These are phyloP conservation scores for Striga hermonthica DNA, from an alignment of 305 asterid genomes.

Conservation along the genomic window DNA sequence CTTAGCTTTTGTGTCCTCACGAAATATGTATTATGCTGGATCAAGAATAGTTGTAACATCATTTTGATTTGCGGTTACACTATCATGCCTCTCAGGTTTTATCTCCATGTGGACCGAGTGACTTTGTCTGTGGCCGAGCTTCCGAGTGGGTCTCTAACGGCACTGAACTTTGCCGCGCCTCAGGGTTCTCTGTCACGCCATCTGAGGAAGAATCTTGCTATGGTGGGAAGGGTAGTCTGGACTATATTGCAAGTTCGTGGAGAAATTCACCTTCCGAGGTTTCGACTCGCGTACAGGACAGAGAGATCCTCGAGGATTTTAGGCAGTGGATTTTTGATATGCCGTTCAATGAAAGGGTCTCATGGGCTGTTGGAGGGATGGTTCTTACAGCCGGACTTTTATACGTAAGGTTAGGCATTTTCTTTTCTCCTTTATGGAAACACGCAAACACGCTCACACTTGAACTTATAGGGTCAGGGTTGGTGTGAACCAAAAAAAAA, in stretches of 20 bases:
- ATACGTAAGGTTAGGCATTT: slow-evolving; percentile 55
- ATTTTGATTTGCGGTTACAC: slow-evolving; percentile 24
- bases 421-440: not conserved
- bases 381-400: slow-evolving; percentile 92
- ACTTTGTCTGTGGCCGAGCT: slow-evolving; percentile 94
- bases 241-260: slow-evolving; percentile 64
- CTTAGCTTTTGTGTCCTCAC: no score
- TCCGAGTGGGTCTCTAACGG: slow-evolving; percentile 96
- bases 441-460: not conserved
- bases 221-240: slow-evolving; percentile 80
- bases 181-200: slow-evolving; percentile 78
- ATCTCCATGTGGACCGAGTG: slow-evolving; percentile 82
- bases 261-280: slow-evolving; percentile 48
- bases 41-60: no score
- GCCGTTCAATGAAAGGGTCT: slow-evolving; percentile 63
- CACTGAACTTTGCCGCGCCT: slow-evolving; percentile 85
- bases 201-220: slow-evolving; percentile 61
- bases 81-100: slow-evolving; percentile 61
- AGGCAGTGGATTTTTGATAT: slow-evolving; percentile 59
- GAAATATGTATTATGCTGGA: no score
- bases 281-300: slow-evolving; percentile 37
- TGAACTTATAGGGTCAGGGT: not conserved
- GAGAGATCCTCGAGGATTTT: slow-evolving; percentile 46
- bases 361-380: slow-evolving; percentile 99
- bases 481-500: no score